Evolutionary conservation across 352 stramenopile species (phyloP).

Genomic region (Phytophthora meadii): DNA sequence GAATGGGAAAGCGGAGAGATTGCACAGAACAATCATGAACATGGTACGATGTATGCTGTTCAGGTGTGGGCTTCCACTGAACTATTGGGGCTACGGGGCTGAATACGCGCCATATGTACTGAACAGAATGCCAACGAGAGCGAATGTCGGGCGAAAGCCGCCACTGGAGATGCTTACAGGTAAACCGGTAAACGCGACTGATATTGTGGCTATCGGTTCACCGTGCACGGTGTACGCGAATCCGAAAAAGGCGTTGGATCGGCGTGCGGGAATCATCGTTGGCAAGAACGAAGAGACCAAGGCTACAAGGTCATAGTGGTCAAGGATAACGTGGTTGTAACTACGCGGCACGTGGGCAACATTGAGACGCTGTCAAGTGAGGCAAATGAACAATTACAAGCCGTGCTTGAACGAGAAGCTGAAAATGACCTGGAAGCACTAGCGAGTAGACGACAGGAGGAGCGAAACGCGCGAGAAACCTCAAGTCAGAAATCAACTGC

Average conservation of each 20-base stretch:
- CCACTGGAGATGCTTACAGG: too few relatives aligned
- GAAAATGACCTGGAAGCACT: not conserved
- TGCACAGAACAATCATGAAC: too few relatives aligned
- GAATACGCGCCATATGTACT: conserved; percentile 37
- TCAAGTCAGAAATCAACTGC: too few relatives aligned
- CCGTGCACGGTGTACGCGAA: not conserved
- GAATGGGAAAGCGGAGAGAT: conserved; percentile 24
- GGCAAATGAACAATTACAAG: not conserved
- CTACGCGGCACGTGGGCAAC: conserved; percentile 1
- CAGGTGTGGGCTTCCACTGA: conserved; percentile 22
- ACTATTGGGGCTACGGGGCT: conserved; percentile 27
- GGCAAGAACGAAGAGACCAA: not conserved
- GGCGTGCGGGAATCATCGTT: not conserved
- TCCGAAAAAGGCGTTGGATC: not conserved
- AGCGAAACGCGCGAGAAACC: not conserved
- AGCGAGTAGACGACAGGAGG: not conserved
- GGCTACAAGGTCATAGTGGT: not conserved
- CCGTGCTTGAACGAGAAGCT: not conserved
- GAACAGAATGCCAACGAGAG: not conserved
- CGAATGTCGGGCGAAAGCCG: too few relatives aligned
- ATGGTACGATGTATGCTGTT: conserved; percentile 46
- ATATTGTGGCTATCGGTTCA: too few relatives aligned
- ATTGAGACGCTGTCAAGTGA: not conserved
- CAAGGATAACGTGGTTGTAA: not conserved
- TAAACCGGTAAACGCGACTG: too few relatives aligned